Evolutionary conservation across 2,329 filamentous ascomycete species (phyloP), one percentile per base, ranked within the genome.

Genomic region (Alternaria arbusti): DNA sequence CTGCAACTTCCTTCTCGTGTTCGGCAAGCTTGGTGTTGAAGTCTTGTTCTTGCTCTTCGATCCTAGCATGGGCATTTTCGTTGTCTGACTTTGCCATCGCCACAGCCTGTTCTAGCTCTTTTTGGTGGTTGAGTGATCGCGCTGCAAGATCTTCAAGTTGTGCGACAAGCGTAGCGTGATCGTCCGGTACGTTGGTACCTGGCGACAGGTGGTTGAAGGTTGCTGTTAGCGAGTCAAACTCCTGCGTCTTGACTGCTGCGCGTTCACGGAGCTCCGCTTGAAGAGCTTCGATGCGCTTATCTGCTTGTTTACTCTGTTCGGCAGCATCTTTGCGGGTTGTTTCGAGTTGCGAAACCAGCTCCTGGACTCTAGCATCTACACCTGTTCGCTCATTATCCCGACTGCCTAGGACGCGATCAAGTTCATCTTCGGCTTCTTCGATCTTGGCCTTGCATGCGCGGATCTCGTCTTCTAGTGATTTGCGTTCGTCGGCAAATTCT

Each of bases 341-440:
- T 59, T 92, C 88, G 15, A 97, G 81, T 70, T 97, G 91, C 15
- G 87, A 83, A 72, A 94, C 88, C 1, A 97, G 85, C 9, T 85
- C 83, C 49, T 88, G 88, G 30, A 94, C 83, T 61, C 86, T 89
- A 50, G 91, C 88, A 66, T 95, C 90, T 47, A 90, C 86, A 3
- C 87, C 86, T 5, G 87, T 88, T 73, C 90, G 92, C 73, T 96
- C 92, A 70, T 96, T 90, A 69, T 97, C 93, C 46, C 92, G 88
- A 44, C 91, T 94, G 71, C 93, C 93, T 45, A 93, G 86, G 58
- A 95, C 88, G 63, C 93, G 87, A 71, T 97, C 94, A 55, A 98
- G 88, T 75, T 97, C 94, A 73, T 97, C 94, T 80, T 99, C 96
- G 6, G 91, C 87, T 70, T 98, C 93, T 75, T 98, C 96, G 0